Evolutionary conservation across 257 asterid species (phyloP), one percentile per base, ranked within the genome.

Genomic region (Anisodus tanguticus): DNA sequence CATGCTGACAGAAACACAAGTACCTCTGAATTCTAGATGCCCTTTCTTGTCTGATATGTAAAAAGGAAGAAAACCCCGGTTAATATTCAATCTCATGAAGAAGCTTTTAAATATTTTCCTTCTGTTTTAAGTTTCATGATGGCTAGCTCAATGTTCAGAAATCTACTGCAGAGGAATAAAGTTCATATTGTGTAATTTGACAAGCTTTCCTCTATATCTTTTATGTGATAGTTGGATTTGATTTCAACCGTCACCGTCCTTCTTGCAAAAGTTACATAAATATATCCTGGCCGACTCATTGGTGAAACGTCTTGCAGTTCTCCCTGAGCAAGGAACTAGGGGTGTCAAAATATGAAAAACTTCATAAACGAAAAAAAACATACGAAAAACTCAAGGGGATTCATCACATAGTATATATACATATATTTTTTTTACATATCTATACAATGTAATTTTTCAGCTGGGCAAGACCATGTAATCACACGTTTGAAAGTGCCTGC

Each of bases 401-500:
- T 31, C 35, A 31, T 31, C 2, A 31, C 35, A 31, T 31, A 31
- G 35, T 31, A 31, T 31, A 31, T 31, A 31, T 31, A 31, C 35
- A 31, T 1, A 1, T 31, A 0, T 31, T 31, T 31, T 22, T 31
- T 31, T 1, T 31, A 31, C 35, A 31, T 31, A 31, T 31, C 35
- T 31, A 31, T 31, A 31, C 35, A 31, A 31, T 31, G 35, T 31
- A 31, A 31, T 31, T 31, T 31, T 31, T 31, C 35, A 31, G 35
- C 35, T 31, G 1, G 35, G 35, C 35, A 31, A 31, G 67, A 22
- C 26, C 26, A 22, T 41, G 64, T 58, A 58, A 62, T 62, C 31
- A n/a, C 68, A 62, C 37, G 5, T 62, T 62, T 19, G 37, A 62
- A 19, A 4, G 68, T 62, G 64, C 64, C 31, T 74, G 83, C 91